These are phyloP conservation scores for Teratosphaeria zuluensis DNA, from an alignment of 2,329 filamentous ascomycete species.

Conservation along the genomic window DNA sequence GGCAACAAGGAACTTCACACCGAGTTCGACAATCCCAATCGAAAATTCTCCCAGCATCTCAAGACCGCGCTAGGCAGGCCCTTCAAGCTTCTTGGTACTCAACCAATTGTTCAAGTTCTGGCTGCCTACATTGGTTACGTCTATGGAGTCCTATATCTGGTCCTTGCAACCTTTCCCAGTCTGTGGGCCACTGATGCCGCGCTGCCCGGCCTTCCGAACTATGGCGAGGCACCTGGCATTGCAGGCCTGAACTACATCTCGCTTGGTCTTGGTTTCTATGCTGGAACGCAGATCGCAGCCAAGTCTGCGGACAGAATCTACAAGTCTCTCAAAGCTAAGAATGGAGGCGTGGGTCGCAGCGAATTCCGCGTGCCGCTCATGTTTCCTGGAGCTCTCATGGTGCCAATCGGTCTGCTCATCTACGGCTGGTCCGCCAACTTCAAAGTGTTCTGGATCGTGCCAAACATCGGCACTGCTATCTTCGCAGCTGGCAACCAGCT, in stretches of 20 bases:
- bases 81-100: conserved; percentile 27
- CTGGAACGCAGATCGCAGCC: conserved; percentile 36
- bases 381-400: conserved; percentile 43
- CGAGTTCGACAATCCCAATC: conserved; percentile 27
- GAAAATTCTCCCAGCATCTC: conserved; percentile 23
- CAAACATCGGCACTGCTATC: conserved; percentile 49
- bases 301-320: conserved; percentile 29
- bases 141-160: conserved; percentile 31
- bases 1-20: conserved; percentile 53
- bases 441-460: conserved; percentile 48
- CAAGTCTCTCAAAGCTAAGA: conserved; percentile 27
- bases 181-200: conserved; percentile 16
- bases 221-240: conserved; percentile 19
- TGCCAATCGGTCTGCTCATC: conserved; percentile 47
- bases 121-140: conserved; percentile 30
- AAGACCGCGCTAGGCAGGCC: conserved; percentile 25
- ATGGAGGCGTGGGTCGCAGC: conserved; percentile 29
- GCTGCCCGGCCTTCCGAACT: conserved; percentile 4
- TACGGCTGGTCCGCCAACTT: conserved; percentile 51
- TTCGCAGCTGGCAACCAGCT: conserved; percentile 48
- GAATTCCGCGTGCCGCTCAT: conserved; percentile 44
- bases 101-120: conserved; percentile 29
- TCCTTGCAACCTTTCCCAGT: conserved; percentile 26
- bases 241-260: conserved; percentile 37
- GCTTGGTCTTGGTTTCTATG: conserved; percentile 52